Evolutionary conservation across 768 basidiomycete genomes (phyloP), one percentile per base, ranked within the genome.

Genomic region (Tremella yokohamensis): DNA sequence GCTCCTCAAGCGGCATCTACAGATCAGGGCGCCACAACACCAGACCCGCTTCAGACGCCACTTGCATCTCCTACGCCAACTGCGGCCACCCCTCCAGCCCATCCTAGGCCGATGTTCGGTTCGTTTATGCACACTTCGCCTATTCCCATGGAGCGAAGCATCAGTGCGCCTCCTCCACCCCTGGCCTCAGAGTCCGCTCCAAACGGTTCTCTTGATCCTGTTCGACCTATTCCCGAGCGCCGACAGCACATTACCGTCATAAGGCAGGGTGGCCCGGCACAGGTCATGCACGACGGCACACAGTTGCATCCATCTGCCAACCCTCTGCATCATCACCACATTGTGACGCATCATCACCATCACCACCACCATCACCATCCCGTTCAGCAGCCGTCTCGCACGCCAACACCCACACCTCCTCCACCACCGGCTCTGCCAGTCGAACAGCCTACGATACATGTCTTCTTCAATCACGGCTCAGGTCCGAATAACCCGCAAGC

Each of bases 41-140:
- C 65, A 3, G 66, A 4, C 42, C 66, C 15, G 60, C 65, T 2
- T 68, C 70, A 22, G 64, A n/a, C 67, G 6, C 70, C 70, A 1
- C 60, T 66, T 11, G 63, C 66, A 11, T 68, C 66, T 3, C 64
- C 62, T 12, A 65, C 65, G 3, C 26, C 52, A 54, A 24, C 26
- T 61, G 7, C n/a, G n/a, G n/a, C 59, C 63, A 18, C 38, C 2
- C 44, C 54, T 52, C 51, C 42, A n/a, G 4, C 42, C 15, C 42
- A 4, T 16, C 42, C 42, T 4, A 4, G n/a, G 8, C 42, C n/a
- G 6, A 45, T 45, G 42, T 45, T 45, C 15, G 42, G 42, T 6
- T 45, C 42, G n/a, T 22, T 22, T 8, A 45, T 45, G 42, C 42
- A 45, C 22, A 22, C 42, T 15, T 45, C 42, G 8, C 42, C 42